Evolutionary conservation across 768 basidiomycete genomes (phyloP).

Genomic region (Leucocoprinus birnbaumii): DNA sequence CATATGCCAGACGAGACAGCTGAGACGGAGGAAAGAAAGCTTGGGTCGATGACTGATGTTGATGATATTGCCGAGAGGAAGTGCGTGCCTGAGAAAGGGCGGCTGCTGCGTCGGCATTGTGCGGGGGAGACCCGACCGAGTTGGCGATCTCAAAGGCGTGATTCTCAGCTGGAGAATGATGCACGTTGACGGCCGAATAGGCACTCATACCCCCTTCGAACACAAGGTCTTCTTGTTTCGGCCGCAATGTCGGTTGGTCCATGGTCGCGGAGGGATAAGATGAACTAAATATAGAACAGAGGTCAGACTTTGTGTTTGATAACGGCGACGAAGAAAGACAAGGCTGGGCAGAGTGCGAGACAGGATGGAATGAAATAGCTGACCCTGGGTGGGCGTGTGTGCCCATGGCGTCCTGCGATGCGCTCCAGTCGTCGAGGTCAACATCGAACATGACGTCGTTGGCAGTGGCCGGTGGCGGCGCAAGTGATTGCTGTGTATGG

Average conservation of each 20-base stretch:
- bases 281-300: conserved; percentile 12
- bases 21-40: conserved; percentile 8
- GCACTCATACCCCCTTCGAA: conserved; percentile 1
- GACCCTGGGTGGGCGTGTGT: conserved; percentile 13
- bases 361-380: conserved; percentile 11
- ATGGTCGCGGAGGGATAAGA: conserved; percentile 1
- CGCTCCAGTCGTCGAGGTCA: conserved; percentile 25
- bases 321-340: neutral
- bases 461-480: conserved; percentile 12
- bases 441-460: conserved; percentile 20
- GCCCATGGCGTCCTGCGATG: conserved; percentile 10
- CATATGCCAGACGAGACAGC: neutral
- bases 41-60: conserved; percentile 9
- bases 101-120: conserved; percentile 1
- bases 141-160: conserved; percentile 6
- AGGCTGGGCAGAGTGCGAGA: conserved; percentile 4
- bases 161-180: conserved; percentile 1
- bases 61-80: conserved; percentile 14
- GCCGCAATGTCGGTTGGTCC: conserved; percentile 5
- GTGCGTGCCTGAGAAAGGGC: conserved; percentile 9
- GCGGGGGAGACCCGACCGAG: conserved; percentile 5
- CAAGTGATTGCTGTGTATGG: conserved; percentile 15
- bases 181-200: conserved; percentile 6
- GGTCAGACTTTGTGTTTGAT: conserved; percentile 13
- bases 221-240: conserved; percentile 8